Conservation (phyloP, 2,329 filamentous ascomycete species). For the Claviceps sorghi region DNA sequence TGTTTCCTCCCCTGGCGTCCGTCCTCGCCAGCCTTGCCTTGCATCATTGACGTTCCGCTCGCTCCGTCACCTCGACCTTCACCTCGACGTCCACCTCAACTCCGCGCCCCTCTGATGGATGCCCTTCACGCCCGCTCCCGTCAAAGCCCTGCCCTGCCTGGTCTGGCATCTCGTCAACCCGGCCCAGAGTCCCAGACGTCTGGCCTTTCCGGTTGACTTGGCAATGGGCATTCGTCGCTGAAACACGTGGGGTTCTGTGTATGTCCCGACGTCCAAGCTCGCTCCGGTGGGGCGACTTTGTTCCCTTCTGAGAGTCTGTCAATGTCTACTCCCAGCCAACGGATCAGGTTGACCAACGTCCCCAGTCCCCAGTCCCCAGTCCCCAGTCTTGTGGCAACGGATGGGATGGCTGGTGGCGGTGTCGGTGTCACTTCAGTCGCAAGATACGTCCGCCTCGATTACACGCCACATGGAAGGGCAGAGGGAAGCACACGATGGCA, state of each 20-base stretch:
- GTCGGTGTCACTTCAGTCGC: not conserved
- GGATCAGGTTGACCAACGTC: not conserved
- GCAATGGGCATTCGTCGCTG: conserved; percentile 13
- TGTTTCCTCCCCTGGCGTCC: not conserved
- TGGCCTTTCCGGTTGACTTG: conserved; percentile 9
- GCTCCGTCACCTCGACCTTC: not conserved
- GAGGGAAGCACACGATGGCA: not conserved
- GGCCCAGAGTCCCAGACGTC: not conserved
- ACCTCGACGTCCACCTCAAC: not conserved
- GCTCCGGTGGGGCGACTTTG: not conserved
- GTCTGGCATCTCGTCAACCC: not conserved
- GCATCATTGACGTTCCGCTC: too few relatives aligned
- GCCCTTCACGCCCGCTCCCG: not conserved
- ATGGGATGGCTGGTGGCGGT: not conserved
- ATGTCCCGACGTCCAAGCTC: not conserved
- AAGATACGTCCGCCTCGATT: not conserved
- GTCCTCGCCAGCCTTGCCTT: not conserved
- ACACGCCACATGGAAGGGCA: not conserved
- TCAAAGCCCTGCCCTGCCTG: not conserved
- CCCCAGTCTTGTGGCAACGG: not conserved
- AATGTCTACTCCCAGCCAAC: not conserved
- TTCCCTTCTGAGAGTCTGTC: not conserved
- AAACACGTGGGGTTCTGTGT: conserved; percentile 8
- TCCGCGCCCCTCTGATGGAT: not conserved
- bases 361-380: too few relatives aligned